Conservation (phyloP, 257 asterid species). For the Rubia yunnanensis region DNA sequence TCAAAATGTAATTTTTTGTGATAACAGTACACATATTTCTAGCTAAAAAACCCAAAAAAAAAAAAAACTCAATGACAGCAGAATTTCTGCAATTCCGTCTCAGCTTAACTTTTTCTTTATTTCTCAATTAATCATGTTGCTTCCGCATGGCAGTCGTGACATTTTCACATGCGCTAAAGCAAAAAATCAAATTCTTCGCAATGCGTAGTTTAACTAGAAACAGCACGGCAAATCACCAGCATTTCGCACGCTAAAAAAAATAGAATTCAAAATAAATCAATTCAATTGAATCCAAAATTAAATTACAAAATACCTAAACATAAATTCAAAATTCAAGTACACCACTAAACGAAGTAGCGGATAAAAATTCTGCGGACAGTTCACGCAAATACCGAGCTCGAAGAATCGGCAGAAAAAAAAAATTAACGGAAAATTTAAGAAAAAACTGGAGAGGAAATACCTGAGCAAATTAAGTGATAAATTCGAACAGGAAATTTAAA, state of each 20-base stretch:
- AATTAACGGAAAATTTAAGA: neutral
- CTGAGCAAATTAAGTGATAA: neutral
- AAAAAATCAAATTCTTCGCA: neutral
- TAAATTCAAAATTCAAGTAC: neutral
- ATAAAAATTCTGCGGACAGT: neutral
- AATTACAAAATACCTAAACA: neutral
- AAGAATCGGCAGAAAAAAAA: neutral
- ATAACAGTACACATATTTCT: neutral
- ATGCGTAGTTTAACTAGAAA: neutral
- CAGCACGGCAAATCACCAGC: neutral
- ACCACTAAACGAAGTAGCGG: neutral
- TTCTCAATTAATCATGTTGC: neutral
- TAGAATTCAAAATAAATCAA: neutral
- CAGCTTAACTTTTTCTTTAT: neutral
- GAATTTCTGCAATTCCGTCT: neutral
- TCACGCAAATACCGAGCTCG: neutral
- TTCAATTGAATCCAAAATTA: neutral
- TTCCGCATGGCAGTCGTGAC: too few species aligned
- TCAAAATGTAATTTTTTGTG: neutral
- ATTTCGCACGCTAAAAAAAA: neutral
- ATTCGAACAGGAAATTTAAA: neutral
- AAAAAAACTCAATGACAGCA: neutral
- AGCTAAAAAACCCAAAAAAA: neutral
- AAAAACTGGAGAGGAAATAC: slow-evolving; percentile 1
- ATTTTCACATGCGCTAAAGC: neutral